Percentiles rank a stretch among this genome's conserved stretches.
Evolutionary conservation across 305 asterid species (phyloP).

Genomic region (Fraxinus ornus): DNA sequence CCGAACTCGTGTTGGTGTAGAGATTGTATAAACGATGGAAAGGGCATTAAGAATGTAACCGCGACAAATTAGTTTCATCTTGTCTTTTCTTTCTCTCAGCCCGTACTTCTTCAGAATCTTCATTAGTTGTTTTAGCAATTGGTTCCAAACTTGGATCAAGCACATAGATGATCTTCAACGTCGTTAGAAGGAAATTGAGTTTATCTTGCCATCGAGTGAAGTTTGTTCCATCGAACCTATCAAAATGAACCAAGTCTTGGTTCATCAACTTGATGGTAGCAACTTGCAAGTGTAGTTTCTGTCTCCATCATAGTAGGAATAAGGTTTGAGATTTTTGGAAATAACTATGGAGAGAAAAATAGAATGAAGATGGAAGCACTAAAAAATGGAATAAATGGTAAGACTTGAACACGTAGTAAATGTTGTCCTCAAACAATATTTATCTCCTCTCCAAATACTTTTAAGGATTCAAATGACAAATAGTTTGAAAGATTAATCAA

Average conservation of each 20-base stretch:
- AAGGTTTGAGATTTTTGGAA: too few species aligned
- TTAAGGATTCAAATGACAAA: too few species aligned
- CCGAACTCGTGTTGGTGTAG: not conserved
- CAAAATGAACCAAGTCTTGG: not conserved
- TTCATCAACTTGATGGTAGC: not conserved
- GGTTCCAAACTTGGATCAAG: not conserved
- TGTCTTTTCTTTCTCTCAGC: not conserved
- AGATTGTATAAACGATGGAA: too few species aligned
- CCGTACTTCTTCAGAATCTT: not conserved
- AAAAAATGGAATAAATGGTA: too few species aligned
- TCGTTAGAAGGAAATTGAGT: not conserved
- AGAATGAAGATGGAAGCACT: too few species aligned
- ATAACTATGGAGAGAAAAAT: too few species aligned
- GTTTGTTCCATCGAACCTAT: not conserved
- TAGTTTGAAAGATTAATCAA: too few species aligned
- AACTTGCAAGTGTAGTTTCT: not conserved
- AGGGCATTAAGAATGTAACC: not conserved
- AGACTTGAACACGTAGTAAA: too few species aligned
- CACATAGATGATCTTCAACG: not conserved
- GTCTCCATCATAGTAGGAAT: not conserved
- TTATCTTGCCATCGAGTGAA: not conserved
- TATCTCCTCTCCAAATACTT: too few species aligned
- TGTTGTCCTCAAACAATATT: too few species aligned
- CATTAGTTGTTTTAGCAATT: not conserved
- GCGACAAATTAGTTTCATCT: not conserved